Conservation (phyloP, 169 alveolate genomes). For the Plasmodium gaboni region DNA sequence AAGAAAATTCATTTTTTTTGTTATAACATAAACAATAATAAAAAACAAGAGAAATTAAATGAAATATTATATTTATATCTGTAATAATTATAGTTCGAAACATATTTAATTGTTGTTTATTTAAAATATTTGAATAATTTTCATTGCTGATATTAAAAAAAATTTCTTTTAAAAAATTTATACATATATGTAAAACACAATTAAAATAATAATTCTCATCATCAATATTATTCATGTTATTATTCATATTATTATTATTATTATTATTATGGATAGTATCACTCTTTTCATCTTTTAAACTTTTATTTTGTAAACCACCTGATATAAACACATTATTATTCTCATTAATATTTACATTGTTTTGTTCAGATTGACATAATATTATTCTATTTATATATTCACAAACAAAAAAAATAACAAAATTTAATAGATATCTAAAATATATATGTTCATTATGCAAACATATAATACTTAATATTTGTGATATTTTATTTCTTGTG, state of each 20-base stretch:
- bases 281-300: neutral
- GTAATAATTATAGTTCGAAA: constrained; percentile 24
- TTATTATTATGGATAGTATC: neutral
- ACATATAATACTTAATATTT: constrained; percentile 63
- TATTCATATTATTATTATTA: neutral
- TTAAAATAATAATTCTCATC: constrained; percentile 11
- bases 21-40: constrained; percentile 13
- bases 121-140: constrained; percentile 4
- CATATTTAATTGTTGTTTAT: constrained; percentile 17
- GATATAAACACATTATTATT: neutral
- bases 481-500: constrained; percentile 33
- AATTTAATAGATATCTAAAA: constrained; percentile 40
- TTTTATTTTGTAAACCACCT: neutral
- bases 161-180: constrained; percentile 47
- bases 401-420: constrained; percentile 26
- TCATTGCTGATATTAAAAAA: constrained; percentile 57
- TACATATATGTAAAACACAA: constrained; percentile 35
- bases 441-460: constrained; percentile 31
- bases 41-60: constrained; percentile 20
- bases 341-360: neutral
- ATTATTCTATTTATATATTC: constrained; percentile 14
- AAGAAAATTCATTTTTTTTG: constrained; percentile 21
- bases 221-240: neutral
- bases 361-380: neutral
- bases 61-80: constrained; percentile 36